phyloP scores from a whole-genome alignment of 495 filamentous ascomycete genomes.

The Neurospora sp. region DNA sequence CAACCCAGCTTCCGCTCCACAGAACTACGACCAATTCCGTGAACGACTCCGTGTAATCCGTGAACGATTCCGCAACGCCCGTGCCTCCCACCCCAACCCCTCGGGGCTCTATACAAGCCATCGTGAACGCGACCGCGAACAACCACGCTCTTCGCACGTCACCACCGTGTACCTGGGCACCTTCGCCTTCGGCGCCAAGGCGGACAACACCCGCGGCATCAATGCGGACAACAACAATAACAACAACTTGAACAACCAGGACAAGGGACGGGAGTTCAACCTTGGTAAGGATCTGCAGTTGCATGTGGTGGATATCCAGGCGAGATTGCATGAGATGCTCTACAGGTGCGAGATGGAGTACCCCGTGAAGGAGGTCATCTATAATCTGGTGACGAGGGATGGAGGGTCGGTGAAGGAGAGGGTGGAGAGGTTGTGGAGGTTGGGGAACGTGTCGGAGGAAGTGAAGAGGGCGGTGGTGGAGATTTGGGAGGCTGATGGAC shows the following conservation, averaged over 20 bases:
- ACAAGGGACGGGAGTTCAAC: slow-evolving; percentile 11
- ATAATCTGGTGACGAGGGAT: slow-evolving; percentile 19
- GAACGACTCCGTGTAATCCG: background rate
- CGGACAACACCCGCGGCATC: background rate
- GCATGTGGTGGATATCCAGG: slow-evolving; percentile 18
- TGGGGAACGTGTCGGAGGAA: slow-evolving; percentile 20
- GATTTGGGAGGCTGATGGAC: slow-evolving; percentile 31
- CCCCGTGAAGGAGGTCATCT: slow-evolving; percentile 30
- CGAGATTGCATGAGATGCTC: slow-evolving; percentile 24
- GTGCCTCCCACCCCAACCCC: background rate
- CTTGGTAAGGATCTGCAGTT: slow-evolving; percentile 29
- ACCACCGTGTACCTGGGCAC: slow-evolving; percentile 7
- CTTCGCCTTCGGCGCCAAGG: background rate
- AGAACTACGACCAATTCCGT: background rate
- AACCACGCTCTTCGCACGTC: background rate
- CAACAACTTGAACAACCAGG: background rate
- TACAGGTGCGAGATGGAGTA: slow-evolving; percentile 33
- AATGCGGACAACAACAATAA: background rate
- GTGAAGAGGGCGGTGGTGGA: slow-evolving; percentile 35
- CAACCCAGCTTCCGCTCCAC: background rate
- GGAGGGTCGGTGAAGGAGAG: slow-evolving; percentile 12
- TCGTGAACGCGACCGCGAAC: background rate
- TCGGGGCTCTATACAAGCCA: background rate
- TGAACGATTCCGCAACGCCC: background rate
- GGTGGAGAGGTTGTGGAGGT: slow-evolving; percentile 22